These are phyloP conservation scores for Raddia guianensis DNA, from an alignment of 176 grass and related monocot species.

Conservation along the genomic window DNA sequence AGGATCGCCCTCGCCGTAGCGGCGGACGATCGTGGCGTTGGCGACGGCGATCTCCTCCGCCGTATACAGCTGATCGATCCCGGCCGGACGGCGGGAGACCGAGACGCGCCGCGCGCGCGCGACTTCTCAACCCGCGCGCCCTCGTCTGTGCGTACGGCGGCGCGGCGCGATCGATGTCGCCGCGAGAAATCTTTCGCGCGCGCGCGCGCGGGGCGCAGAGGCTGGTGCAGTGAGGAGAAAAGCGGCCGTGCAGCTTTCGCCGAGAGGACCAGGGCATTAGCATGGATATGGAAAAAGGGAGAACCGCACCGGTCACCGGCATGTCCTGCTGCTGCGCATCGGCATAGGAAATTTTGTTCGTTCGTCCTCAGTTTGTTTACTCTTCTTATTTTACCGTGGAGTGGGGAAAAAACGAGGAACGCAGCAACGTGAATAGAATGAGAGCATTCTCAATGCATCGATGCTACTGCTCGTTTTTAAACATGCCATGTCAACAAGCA, in stretches of 20 bases:
- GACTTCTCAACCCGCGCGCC: no score
- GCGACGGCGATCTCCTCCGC: background rate
- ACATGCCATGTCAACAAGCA: no score
- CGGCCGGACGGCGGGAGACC: no score
- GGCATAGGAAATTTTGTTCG: background rate
- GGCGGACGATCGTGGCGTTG: background rate
- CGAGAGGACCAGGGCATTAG: background rate
- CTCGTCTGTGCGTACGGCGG: no score
- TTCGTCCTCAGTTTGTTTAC: background rate
- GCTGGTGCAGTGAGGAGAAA: background rate
- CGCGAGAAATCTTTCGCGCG: background rate
- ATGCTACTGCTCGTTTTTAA: no score
- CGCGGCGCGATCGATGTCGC: background rate
- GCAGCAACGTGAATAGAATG: background rate
- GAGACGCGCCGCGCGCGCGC: no score
- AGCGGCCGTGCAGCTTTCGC: no score
- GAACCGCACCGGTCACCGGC: background rate
- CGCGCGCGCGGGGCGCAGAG: no score
- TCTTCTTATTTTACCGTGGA: background rate
- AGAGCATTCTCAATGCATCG: no score
- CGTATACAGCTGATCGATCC: background rate
- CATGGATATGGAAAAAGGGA: slow-evolving; percentile 16
- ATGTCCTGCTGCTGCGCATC: background rate
- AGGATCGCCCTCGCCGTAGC: background rate
- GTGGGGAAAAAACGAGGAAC: background rate